phyloP scores from a whole-genome alignment of 352 stramenopile species.

The Thraustotheca clavata region DNA sequence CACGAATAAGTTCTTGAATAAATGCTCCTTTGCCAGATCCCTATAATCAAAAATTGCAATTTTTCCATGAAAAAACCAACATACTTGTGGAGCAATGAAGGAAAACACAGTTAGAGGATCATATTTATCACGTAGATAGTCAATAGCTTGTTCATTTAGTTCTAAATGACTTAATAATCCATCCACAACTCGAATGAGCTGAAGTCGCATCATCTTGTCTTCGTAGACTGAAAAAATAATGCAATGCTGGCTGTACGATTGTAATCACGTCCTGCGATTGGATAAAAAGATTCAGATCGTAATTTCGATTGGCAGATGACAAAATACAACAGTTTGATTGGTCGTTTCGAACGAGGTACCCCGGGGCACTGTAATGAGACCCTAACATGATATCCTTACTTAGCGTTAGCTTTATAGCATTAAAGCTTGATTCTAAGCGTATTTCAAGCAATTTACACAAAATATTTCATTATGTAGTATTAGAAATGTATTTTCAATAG shows the following conservation, averaged over 20 bases:
- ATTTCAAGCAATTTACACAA: too few species aligned
- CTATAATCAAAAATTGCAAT: background rate
- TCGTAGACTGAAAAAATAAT: background rate
- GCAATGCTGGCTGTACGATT: background rate
- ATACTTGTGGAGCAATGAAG: conserved; percentile 12
- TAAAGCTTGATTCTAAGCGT: too few species aligned
- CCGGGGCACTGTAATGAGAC: too few species aligned
- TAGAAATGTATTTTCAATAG: too few species aligned
- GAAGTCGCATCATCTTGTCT: background rate
- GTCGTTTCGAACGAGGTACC: too few species aligned
- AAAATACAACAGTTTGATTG: too few species aligned
- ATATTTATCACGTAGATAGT: conserved; percentile 13
- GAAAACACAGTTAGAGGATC: conserved; percentile 14
- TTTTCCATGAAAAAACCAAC: too few species aligned
- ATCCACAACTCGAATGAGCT: background rate
- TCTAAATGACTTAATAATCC: background rate
- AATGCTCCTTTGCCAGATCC: conserved; percentile 7
- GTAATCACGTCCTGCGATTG: background rate
- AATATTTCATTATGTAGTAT: too few species aligned
- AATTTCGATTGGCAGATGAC: background rate
- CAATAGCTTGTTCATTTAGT: conserved; percentile 4
- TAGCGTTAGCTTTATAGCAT: too few species aligned
- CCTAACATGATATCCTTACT: too few species aligned
- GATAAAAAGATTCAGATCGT: background rate
- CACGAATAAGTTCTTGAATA: conserved; percentile 5